Evolutionary conservation across 2,329 filamentous ascomycete genomes (phyloP), one percentile per base, ranked within the genome.

Genomic region (Ophiocordyceps sinensis): DNA sequence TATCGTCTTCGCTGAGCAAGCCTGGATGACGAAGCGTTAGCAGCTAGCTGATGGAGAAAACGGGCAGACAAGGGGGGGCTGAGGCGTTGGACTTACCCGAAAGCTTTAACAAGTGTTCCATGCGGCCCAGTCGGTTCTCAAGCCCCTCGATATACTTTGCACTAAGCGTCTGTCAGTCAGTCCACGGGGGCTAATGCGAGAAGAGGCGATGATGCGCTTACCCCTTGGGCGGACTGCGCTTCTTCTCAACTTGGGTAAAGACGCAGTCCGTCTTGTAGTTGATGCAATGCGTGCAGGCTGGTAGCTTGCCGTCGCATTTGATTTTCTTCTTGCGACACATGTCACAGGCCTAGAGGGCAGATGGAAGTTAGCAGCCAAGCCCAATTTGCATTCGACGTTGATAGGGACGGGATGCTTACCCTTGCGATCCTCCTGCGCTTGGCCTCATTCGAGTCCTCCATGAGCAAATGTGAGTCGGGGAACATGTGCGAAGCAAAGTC

Each of bases 181-280:
- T 21, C 19, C 11, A 28, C 36, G 2, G 23, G 7, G 23, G 23
- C 19, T 19, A 19, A 19, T 26, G 9, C 9, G 26, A n/a, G 23
- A 26, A 15, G 14, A 19, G 38, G 14, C 19, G 28, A 23, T 6
- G 28, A 23, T 11, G 19, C 11, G 23, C 6, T 49, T 73, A 94
- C 87, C 91, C 89, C 70, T 96, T 98, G 1, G 89, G 91, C 41
- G 91, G 89, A 60, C 84, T 91, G 44, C 91, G 77, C 72, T 98
- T 98, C 78, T 98, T 98, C 67, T 98, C 91, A 31, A 96, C 88
- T 59, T 94, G 87, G 1, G 91, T 96, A 58, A 96, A 96, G 51
- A 94, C 77, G 61, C 89, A 98, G 53, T 94, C 87, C 5, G 88
- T 95, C 71, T 95, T 95, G 70, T 95, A 95, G 61, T 95, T 96